Percentiles rank a stretch among this genome's conserved stretches.
Evolutionary conservation across 768 basidiomycete genomes (phyloP).

Genomic region (Tubosaeta sp.): DNA sequence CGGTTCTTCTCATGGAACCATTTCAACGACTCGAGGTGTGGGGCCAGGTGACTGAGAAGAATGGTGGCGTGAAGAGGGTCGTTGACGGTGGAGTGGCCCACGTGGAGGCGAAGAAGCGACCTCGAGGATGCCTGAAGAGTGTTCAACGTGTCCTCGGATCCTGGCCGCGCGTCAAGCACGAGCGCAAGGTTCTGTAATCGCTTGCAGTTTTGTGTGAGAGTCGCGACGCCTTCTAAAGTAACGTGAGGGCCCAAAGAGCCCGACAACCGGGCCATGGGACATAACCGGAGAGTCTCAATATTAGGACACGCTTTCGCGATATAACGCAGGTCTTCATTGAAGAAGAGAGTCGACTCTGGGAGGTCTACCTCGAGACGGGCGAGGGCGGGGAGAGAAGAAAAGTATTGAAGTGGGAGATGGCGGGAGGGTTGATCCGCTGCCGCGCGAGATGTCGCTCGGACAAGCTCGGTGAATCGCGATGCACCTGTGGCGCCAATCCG

Average conservation of each 20-base stretch:
- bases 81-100: constrained; percentile 69
- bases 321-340: constrained; percentile 53
- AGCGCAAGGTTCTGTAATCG: constrained; percentile 62
- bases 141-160: constrained; percentile 41
- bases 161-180: constrained; percentile 56
- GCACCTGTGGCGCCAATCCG: constrained; percentile 62
- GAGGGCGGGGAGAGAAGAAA: constrained; percentile 52
- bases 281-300: constrained; percentile 64
- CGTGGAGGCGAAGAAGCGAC: constrained; percentile 65
- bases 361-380: constrained; percentile 72
- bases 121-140: constrained; percentile 52
- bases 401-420: constrained; percentile 57
- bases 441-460: constrained; percentile 67
- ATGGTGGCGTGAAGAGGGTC: constrained; percentile 70
- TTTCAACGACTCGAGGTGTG: constrained; percentile 61
- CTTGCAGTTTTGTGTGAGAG: constrained; percentile 54
- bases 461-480: constrained; percentile 77
- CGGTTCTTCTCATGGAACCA: constrained; percentile 79
- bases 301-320: constrained; percentile 61
- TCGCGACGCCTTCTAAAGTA: constrained; percentile 58
- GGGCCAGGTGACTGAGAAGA: constrained; percentile 74
- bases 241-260: constrained; percentile 49
- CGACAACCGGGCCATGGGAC: constrained; percentile 65
- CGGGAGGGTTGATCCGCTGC: constrained; percentile 51
- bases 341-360: constrained; percentile 69